These are phyloP conservation scores for Colletotrichum incanum DNA, from an alignment of 2,329 filamentous ascomycete species.

Conservation along the genomic window DNA sequence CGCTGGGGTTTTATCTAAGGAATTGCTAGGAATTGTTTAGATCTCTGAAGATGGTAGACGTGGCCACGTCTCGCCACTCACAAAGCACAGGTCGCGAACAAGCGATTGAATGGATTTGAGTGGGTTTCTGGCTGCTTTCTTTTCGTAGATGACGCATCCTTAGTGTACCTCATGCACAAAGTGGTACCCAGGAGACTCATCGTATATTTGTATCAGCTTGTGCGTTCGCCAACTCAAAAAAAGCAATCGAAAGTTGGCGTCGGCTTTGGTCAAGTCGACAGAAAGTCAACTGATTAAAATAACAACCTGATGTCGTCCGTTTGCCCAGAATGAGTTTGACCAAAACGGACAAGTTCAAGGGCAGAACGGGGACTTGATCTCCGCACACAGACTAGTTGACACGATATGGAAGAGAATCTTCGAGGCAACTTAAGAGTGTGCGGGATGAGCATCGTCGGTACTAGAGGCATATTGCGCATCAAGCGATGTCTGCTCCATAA, in stretches of 20 bases:
- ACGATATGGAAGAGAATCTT: conserved; percentile 82
- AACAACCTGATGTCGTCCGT: conserved; percentile 42
- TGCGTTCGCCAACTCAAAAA: conserved; percentile 34
- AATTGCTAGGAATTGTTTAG: neutral
- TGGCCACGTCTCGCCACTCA: neutral
- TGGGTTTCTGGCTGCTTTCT: neutral
- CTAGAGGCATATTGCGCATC: conserved; percentile 30
- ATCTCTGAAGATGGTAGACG: neutral
- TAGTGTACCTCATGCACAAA: neutral
- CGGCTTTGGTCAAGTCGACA: conserved; percentile 29
- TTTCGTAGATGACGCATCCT: no score
- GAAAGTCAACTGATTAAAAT: conserved; percentile 19
- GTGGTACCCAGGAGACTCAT: neutral
- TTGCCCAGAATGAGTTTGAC: conserved; percentile 49
- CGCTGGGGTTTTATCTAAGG: neutral
- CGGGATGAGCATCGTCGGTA: conserved; percentile 58
- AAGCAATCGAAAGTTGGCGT: conserved; percentile 26
- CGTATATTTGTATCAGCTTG: conserved; percentile 40
- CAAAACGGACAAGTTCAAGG: conserved; percentile 69
- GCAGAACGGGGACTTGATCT: conserved; percentile 72
- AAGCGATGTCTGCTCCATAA: conserved; percentile 37
- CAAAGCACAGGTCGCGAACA: neutral
- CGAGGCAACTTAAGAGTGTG: conserved; percentile 99
- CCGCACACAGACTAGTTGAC: conserved; percentile 98
- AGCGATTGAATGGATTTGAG: neutral